A percentile compares a stretch with the other conserved stretches of the same genome.
Evolutionary conservation across 306 rosid species (phyloP).

Genomic region (Cucurbita ficifolia): DNA sequence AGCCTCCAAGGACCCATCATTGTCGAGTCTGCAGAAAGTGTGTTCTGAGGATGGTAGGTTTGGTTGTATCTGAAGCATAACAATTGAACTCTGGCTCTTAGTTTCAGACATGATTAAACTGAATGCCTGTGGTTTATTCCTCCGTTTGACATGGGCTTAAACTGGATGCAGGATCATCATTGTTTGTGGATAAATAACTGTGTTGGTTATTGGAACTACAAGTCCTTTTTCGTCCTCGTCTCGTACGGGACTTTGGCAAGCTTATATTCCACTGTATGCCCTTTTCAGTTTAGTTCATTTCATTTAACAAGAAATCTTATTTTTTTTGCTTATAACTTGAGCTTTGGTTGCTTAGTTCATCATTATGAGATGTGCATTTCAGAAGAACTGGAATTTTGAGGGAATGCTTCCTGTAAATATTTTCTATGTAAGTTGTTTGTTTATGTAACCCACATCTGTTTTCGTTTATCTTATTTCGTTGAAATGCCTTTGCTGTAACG

Average conservation of each 20-base stretch:
- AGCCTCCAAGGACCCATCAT: slow-evolving; percentile 94
- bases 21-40: slow-evolving; percentile 86
- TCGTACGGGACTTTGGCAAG: slow-evolving; percentile 40
- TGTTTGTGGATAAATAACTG: slow-evolving; percentile 85
- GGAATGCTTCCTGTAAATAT: slow-evolving; percentile 23
- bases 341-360: slow-evolving; percentile 7
- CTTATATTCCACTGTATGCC: slow-evolving; percentile 52
- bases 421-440: slow-evolving; percentile 49
- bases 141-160: slow-evolving; percentile 6
- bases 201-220: slow-evolving; percentile 83
- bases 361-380: slow-evolving; percentile 27
- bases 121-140: neutral
- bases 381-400: slow-evolving; percentile 38
- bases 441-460: neutral
- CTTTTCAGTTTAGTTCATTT: slow-evolving; percentile 1
- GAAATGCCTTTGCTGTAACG: too few relatives aligned
- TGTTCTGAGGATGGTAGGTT: slow-evolving; percentile 85
- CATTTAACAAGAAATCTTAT: neutral
- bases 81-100: neutral
- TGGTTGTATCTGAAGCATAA: neutral
- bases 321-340: neutral
- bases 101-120: neutral
- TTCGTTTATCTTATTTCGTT: neutral
- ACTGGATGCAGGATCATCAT: slow-evolving; percentile 77
- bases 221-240: slow-evolving; percentile 50